These are phyloP conservation scores for Penicillium capsulatum DNA, from an alignment of 2,329 filamentous ascomycete genomes.

Conservation along the genomic window DNA sequence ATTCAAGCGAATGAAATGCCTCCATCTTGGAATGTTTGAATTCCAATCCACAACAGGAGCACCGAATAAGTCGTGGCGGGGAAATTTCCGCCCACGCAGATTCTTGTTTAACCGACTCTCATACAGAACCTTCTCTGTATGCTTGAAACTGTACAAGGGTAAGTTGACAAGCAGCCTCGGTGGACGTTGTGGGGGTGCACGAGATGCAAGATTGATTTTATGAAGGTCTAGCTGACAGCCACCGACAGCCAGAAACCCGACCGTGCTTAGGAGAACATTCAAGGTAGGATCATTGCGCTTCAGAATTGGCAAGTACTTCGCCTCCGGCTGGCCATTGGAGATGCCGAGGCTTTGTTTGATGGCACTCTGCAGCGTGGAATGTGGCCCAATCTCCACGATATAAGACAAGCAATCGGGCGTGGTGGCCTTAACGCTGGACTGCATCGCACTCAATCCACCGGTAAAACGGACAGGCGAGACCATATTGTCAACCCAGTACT, in stretches of 20 bases:
- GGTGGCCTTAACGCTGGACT: neutral
- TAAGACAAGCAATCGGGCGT: conserved; percentile 12
- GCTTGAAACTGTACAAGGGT: conserved; percentile 30
- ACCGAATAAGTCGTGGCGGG: conserved; percentile 31
- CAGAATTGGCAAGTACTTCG: conserved; percentile 25
- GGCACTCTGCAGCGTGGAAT: conserved; percentile 28
- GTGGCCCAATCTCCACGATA: conserved; percentile 33
- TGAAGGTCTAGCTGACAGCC: conserved; percentile 23
- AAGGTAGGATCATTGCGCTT: conserved; percentile 22
- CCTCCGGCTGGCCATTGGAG: conserved; percentile 5
- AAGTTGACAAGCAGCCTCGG: conserved; percentile 23
- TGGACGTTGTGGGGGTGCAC: neutral
- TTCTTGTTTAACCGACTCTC: conserved; percentile 29
- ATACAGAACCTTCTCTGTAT: conserved; percentile 19
- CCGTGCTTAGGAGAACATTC: conserved; percentile 16
- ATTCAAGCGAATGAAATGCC: conserved; percentile 26
- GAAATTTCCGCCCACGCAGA: conserved; percentile 23
- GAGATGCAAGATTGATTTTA: conserved; percentile 20
- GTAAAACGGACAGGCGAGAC: conserved; percentile 30
- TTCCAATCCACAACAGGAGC: conserved; percentile 30
- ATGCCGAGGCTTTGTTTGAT: conserved; percentile 22
- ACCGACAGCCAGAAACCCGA: conserved; percentile 19
- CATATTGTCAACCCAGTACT: conserved; percentile 34
- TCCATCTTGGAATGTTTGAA: conserved; percentile 24
- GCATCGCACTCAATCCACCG: conserved; percentile 18